A percentile compares a stretch with the other conserved stretches of the same genome.
Evolutionary conservation across 345 rosid species (phyloP).

Genomic region (Eutrema yunnanense): DNA sequence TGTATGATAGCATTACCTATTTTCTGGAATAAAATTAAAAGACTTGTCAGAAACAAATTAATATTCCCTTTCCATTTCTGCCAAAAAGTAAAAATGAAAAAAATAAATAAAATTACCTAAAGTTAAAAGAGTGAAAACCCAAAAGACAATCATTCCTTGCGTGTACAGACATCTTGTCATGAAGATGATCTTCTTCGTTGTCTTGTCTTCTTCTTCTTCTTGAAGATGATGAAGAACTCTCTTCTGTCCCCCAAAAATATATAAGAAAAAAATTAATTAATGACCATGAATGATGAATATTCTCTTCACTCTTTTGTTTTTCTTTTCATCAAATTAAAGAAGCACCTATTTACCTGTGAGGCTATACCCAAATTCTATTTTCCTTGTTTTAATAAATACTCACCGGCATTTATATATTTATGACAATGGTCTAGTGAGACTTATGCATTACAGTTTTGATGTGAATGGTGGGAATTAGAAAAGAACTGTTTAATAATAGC

Average conservation of each 20-base stretch:
- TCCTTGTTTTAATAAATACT: conserved; percentile 5
- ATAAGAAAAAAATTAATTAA: neutral
- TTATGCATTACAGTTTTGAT: conserved; percentile 1
- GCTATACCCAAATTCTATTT: conserved; percentile 3
- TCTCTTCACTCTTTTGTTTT: conserved; percentile 16
- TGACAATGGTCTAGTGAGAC: neutral
- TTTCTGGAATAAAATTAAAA: conserved; percentile 27
- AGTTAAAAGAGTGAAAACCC: conserved; percentile 27
- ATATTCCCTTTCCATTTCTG: conserved; percentile 21
- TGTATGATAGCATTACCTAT: conserved; percentile 25
- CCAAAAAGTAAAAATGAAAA: neutral
- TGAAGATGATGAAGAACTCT: conserved; percentile 31
- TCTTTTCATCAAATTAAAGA: conserved; percentile 4
- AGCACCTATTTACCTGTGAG: conserved; percentile 10
- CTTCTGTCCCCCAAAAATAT: conserved; percentile 24
- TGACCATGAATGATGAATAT: conserved; percentile 30
- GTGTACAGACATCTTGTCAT: conserved; percentile 36
- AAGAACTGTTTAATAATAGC: neutral
- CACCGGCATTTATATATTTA: neutral
- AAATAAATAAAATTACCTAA: conserved; percentile 21
- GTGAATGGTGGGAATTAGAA: conserved; percentile 2
- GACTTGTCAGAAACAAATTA: conserved; percentile 32
- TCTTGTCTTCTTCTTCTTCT: conserved; percentile 35
- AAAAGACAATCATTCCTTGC: conserved; percentile 37
- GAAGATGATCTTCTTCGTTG: conserved; percentile 26